Percentiles rank a stretch among this genome's conserved stretches.
Evolutionary conservation across 2,329 filamentous ascomycete genomes (phyloP).

Genomic region (Purpureocillium lavendulum): DNA sequence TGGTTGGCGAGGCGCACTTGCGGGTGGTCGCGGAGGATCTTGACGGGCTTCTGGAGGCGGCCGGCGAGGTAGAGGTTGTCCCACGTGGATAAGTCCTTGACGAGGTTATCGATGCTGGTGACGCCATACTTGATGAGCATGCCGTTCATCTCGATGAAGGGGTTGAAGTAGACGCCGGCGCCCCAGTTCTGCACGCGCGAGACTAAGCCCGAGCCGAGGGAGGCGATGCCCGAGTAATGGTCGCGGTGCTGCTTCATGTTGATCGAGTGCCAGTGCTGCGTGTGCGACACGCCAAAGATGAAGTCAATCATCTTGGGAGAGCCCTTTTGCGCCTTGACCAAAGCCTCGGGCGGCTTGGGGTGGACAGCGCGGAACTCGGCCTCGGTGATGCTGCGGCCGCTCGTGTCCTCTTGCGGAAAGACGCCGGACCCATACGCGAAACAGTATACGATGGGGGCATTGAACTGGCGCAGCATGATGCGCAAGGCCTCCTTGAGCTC

Average conservation of each 20-base stretch:
- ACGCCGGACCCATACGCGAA: conserved; percentile 97
- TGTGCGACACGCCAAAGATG: conserved; percentile 90
- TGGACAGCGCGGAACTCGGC: conserved; percentile 59
- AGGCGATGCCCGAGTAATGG: conserved; percentile 83
- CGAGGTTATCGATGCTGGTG: conserved; percentile 85
- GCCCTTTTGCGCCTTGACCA: conserved; percentile 78
- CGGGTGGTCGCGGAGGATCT: conserved; percentile 91
- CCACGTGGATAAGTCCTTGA: conserved; percentile 81
- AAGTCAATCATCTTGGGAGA: conserved; percentile 97
- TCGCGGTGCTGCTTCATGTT: conserved; percentile 83
- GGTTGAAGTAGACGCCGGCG: conserved; percentile 96
- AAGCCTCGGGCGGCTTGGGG: conserved; percentile 70
- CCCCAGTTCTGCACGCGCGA: conserved; percentile 85
- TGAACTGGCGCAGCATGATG: conserved; percentile 83
- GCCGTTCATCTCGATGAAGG: conserved; percentile 88
- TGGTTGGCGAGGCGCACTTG: conserved; percentile 90
- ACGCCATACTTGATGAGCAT: conserved; percentile 97
- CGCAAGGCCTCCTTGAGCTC: conserved; percentile 90
- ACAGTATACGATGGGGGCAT: conserved; percentile 88
- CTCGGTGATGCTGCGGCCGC: conserved; percentile 41
- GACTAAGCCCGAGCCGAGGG: conserved; percentile 76
- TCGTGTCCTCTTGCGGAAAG: conserved; percentile 65
- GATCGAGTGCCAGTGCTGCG: conserved; percentile 93
- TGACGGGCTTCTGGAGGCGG: conserved; percentile 92
- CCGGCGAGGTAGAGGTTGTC: conserved; percentile 94